Conservation (phyloP, 2,329 filamentous ascomycete genomes). For the Gremmenia infestans region DNA sequence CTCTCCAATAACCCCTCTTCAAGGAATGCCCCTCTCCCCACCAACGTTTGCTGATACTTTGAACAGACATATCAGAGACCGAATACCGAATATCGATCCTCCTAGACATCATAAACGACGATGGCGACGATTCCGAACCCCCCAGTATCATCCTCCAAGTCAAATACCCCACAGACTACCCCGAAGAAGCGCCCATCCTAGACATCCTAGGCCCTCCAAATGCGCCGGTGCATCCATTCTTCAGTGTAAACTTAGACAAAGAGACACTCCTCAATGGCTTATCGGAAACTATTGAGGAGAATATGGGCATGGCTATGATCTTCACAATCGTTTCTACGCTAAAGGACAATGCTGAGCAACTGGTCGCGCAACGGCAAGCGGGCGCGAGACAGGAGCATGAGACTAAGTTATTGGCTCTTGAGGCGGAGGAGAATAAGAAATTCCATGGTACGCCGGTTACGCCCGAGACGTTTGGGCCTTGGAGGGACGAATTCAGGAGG, state of each 20-base stretch:
- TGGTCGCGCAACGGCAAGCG: slow-evolving; percentile 69
- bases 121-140: slow-evolving; percentile 56
- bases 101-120: slow-evolving; percentile 70
- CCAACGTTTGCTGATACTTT: slow-evolving; percentile 8
- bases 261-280: slow-evolving; percentile 65
- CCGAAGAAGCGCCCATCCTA: slow-evolving; percentile 77
- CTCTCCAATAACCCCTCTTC: background rate
- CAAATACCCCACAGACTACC: slow-evolving; percentile 84
- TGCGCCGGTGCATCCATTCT: slow-evolving; percentile 61
- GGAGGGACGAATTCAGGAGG: slow-evolving; percentile 70
- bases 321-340: slow-evolving; percentile 84
- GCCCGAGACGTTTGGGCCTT: slow-evolving; percentile 76
- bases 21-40: background rate
- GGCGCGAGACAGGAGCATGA: slow-evolving; percentile 55
- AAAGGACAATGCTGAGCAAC: slow-evolving; percentile 84
- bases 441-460: slow-evolving; percentile 90
- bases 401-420: slow-evolving; percentile 52
- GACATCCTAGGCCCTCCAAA: slow-evolving; percentile 74
- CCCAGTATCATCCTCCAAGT: slow-evolving; percentile 78
- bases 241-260: slow-evolving; percentile 80
- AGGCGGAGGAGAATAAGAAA: slow-evolving; percentile 92
- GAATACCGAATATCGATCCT: slow-evolving; percentile 82
- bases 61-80: slow-evolving; percentile 79
- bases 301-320: slow-evolving; percentile 94
- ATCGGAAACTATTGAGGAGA: slow-evolving; percentile 77